A percentile compares a stretch with the other conserved stretches of the same genome.
These are phyloP conservation scores for Suillus sp. DNA, from an alignment of 768 basidiomycete species.

Conservation along the genomic window DNA sequence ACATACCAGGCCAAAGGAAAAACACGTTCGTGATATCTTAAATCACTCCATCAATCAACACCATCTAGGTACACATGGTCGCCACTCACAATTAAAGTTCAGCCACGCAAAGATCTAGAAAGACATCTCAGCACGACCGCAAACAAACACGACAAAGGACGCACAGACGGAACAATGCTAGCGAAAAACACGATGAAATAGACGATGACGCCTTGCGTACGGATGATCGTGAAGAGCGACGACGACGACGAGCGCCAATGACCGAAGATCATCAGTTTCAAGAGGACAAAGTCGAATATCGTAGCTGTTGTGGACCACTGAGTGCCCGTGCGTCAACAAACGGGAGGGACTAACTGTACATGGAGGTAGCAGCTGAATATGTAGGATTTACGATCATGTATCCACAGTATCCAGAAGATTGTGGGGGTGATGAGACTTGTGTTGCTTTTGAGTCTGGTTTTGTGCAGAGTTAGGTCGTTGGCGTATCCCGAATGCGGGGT, in stretches of 20 bases:
- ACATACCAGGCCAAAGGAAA: background rate
- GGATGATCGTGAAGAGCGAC: slow-evolving; percentile 17
- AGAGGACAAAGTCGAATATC: slow-evolving; percentile 23
- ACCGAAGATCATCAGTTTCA: slow-evolving; percentile 20
- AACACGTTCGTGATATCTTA: background rate
- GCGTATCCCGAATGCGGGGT: background rate
- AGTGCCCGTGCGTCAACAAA: background rate
- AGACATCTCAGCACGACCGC: background rate
- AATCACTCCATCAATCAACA: background rate
- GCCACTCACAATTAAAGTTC: slow-evolving; percentile 1
- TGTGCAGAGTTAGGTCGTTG: background rate
- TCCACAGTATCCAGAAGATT: slow-evolving; percentile 10
- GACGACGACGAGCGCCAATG: slow-evolving; percentile 17
- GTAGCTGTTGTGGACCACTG: slow-evolving; percentile 15
- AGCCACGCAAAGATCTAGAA: slow-evolving; percentile 3
- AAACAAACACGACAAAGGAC: background rate
- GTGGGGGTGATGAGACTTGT: background rate
- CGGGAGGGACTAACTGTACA: slow-evolving; percentile 21
- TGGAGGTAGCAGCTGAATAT: slow-evolving; percentile 10
- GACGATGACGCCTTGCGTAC: slow-evolving; percentile 22
- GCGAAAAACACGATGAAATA: slow-evolving; percentile 22
- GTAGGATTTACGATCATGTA: slow-evolving; percentile 1
- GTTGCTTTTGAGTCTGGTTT: slow-evolving; percentile 21
- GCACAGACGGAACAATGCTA: slow-evolving; percentile 17
- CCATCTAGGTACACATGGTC: background rate